Percentiles rank a stretch among this genome's conserved stretches.
These are phyloP conservation scores for Trypanosomatidae sp. DNA, from an alignment of 208 protist species.

Conservation along the genomic window DNA sequence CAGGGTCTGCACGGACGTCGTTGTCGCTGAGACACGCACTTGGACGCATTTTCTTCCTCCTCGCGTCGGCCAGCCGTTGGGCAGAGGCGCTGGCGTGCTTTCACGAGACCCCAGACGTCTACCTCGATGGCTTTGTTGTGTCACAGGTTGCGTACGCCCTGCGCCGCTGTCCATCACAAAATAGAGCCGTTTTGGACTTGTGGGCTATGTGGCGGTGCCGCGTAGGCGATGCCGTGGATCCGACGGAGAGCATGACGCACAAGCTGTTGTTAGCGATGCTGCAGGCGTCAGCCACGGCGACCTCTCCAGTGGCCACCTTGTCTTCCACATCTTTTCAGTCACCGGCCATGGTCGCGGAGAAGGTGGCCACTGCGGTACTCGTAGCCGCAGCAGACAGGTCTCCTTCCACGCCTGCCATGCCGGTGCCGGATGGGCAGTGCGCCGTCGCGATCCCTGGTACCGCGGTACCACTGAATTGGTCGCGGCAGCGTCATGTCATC, in stretches of 20 bases:
- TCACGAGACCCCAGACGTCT: slow-evolving; percentile 16
- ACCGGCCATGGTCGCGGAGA: not conserved
- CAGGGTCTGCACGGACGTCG: not conserved
- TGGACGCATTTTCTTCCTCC: slow-evolving; percentile 52
- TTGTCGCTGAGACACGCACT: not conserved
- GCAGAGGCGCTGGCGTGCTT: slow-evolving; percentile 51
- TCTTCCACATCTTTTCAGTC: slow-evolving; percentile 12
- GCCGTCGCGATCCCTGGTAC: slow-evolving; percentile 2
- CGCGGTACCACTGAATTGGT: slow-evolving; percentile 39
- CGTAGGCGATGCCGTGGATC: slow-evolving; percentile 47
- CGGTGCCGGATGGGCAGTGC: not conserved
- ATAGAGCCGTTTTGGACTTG: slow-evolving; percentile 40
- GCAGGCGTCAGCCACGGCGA: slow-evolving; percentile 20
- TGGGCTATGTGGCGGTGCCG: slow-evolving; percentile 70
- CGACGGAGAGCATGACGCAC: slow-evolving; percentile 49
- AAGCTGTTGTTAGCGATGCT: slow-evolving; percentile 53
- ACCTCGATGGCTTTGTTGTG: slow-evolving; percentile 58
- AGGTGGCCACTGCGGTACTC: slow-evolving; percentile 20
- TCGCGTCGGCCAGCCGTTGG: slow-evolving; percentile 55
- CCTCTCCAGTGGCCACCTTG: slow-evolving; percentile 21
- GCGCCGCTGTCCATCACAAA: slow-evolving; percentile 11
- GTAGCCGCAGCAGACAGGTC: slow-evolving; percentile 10
- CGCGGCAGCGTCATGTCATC: slow-evolving; percentile 26
- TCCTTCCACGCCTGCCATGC: not conserved
- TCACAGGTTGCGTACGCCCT: slow-evolving; percentile 56